A percentile compares a stretch with the other conserved stretches of the same genome.
Evolutionary conservation across 805 yeast species (phyloP).

Genomic region (Candida ascalaphidarum): DNA sequence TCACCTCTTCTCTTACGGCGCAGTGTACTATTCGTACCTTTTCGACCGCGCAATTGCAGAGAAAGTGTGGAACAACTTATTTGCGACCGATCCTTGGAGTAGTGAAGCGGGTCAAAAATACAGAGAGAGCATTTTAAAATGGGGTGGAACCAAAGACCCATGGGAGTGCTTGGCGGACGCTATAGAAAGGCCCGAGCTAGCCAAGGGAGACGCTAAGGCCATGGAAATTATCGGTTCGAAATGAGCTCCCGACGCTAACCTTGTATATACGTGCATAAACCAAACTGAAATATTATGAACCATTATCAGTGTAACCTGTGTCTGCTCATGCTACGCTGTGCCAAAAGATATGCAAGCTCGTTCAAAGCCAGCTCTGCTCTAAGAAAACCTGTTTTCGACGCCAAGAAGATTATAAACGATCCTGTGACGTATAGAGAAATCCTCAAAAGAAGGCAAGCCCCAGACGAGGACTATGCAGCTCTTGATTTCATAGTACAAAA

Average conservation of each 20-base stretch:
- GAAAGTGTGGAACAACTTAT: conserved; percentile 70
- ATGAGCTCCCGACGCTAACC: too few species aligned
- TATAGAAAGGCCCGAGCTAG: conserved; percentile 52
- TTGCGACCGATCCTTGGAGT: conserved; percentile 61
- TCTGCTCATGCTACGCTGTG: too few species aligned
- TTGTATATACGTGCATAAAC: too few species aligned
- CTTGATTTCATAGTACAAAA: conserved; percentile 17
- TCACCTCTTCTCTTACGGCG: conserved; percentile 87
- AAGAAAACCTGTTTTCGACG: conserved; percentile 7
- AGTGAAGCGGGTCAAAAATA: conserved; percentile 70
- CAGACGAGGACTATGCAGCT: conserved; percentile 7
- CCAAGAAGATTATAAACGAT: conserved; percentile 6
- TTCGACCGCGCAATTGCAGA: conserved; percentile 91
- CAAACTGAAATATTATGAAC: too few species aligned
- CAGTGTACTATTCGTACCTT: conserved; percentile 86
- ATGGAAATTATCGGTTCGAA: conserved; percentile 47
- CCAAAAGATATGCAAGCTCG: conserved; percentile 6
- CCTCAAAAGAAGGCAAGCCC: conserved; percentile 17
- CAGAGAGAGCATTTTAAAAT: conserved; percentile 58
- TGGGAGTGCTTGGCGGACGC: conserved; percentile 81
- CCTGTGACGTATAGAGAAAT: conserved; percentile 15
- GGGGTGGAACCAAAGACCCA: conserved; percentile 94
- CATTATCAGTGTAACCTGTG: too few species aligned
- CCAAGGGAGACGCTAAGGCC: conserved; percentile 61
- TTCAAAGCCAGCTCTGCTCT: conserved; percentile 9